Conservation (phyloP, 495 filamentous ascomycete genomes). For the Trypethelium eluteriae region DNA sequence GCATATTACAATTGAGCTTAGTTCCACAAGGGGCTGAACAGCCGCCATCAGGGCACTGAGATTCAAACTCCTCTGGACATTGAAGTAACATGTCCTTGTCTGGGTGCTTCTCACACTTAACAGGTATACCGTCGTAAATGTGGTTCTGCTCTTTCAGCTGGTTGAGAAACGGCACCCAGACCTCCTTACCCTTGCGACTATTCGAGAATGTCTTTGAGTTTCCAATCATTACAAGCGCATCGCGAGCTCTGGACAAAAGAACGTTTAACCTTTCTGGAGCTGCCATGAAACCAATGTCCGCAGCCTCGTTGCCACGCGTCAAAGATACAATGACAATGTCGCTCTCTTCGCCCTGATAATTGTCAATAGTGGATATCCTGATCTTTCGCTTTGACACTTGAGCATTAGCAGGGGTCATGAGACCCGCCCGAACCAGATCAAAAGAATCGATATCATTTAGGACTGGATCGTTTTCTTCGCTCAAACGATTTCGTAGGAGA, state of each 20-base stretch:
- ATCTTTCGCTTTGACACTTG: conserved; percentile 46
- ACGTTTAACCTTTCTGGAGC: conserved; percentile 64
- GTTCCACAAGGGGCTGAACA: conserved; percentile 55
- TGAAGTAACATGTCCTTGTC: conserved; percentile 41
- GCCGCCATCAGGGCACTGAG: conserved; percentile 63
- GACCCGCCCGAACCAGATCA: conserved; percentile 59
- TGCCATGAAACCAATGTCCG: conserved; percentile 70
- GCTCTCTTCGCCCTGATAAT: conserved; percentile 76
- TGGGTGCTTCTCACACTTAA: conserved; percentile 61
- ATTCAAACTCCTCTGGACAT: conserved; percentile 50
- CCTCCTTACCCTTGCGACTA: conserved; percentile 50
- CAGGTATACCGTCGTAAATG: conserved; percentile 63
- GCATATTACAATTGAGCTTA: conserved; percentile 53
- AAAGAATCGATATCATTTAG: conserved; percentile 63
- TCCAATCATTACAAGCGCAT: conserved; percentile 63
- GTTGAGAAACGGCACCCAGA: conserved; percentile 55
- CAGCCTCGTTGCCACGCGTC: conserved; percentile 55
- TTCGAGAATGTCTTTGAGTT: conserved; percentile 60
- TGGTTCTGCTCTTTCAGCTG: conserved; percentile 46
- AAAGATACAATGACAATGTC: conserved; percentile 63
- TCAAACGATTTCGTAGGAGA: conserved; percentile 48
- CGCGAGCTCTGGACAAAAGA: conserved; percentile 59
- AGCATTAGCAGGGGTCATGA: conserved; percentile 50
- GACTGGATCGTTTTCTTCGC: conserved; percentile 50
- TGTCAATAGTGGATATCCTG: conserved; percentile 64